These are phyloP conservation scores for Phytopythium ostracodes DNA, from an alignment of 352 stramenopile genomes.

Conservation along the genomic window DNA sequence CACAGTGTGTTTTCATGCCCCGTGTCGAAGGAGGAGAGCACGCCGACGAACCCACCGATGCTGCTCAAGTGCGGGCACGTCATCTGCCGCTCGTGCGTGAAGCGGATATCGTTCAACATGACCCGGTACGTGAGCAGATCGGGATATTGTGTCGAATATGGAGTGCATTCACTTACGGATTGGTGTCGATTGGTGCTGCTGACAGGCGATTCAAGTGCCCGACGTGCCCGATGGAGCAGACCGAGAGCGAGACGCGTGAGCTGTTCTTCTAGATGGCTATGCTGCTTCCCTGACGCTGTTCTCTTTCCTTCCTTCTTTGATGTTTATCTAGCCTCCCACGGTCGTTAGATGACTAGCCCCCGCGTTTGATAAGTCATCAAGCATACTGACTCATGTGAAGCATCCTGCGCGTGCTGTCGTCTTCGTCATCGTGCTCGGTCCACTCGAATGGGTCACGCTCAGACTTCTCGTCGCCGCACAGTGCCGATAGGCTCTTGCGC, in stretches of 20 bases:
- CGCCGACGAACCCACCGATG: slow-evolving; percentile 77
- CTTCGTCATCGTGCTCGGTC: slow-evolving; percentile 9
- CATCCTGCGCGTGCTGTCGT: slow-evolving; percentile 3
- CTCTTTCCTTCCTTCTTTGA: neutral
- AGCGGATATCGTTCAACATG: slow-evolving; percentile 79
- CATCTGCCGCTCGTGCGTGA: slow-evolving; percentile 79
- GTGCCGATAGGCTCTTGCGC: neutral
- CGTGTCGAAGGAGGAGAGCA: slow-evolving; percentile 85
- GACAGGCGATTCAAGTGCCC: slow-evolving; percentile 84
- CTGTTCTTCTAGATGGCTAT: slow-evolving; percentile 49
- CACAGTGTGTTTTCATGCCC: slow-evolving; percentile 87
- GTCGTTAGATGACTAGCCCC: neutral
- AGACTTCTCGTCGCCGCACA: neutral
- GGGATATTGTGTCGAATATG: neutral
- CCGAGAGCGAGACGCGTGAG: slow-evolving; percentile 63
- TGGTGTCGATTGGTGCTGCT: slow-evolving; percentile 9
- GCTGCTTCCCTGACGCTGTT: neutral
- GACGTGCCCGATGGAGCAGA: slow-evolving; percentile 82
- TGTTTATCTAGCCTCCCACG: neutral
- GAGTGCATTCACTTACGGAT: slow-evolving; percentile 2
- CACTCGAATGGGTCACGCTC: slow-evolving; percentile 3
- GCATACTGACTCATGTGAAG: slow-evolving; percentile 10
- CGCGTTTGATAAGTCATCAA: neutral
- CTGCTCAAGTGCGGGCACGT: slow-evolving; percentile 86
- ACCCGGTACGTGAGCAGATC: slow-evolving; percentile 35